These are phyloP conservation scores for Pluteus cervinus DNA, from an alignment of 768 basidiomycete genomes.

Conservation along the genomic window DNA sequence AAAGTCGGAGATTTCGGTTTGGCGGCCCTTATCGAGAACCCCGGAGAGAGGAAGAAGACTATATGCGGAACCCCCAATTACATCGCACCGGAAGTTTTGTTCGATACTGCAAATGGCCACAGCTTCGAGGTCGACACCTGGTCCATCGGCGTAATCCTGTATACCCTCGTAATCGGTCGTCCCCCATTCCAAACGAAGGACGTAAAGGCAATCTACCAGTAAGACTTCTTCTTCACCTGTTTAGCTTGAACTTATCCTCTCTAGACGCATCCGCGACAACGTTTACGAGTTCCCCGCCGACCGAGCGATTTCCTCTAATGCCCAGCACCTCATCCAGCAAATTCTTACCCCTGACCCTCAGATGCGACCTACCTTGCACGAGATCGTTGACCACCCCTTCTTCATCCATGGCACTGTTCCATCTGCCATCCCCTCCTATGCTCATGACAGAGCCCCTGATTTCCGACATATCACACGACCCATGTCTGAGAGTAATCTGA, in stretches of 20 bases:
- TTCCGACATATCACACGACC: constrained; percentile 61
- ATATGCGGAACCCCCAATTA: constrained; percentile 99
- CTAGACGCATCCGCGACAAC: constrained; percentile 87
- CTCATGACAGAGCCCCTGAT: constrained; percentile 70
- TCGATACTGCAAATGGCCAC: constrained; percentile 93
- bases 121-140: constrained; percentile 98
- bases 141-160: constrained; percentile 96
- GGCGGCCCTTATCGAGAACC: constrained; percentile 93
- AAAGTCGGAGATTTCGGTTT: constrained; percentile 98
- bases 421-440: constrained; percentile 70
- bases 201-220: constrained; percentile 95
- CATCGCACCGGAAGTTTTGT: constrained; percentile 95
- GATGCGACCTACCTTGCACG: constrained; percentile 74
- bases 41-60: constrained; percentile 97
- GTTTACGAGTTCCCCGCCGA: constrained; percentile 89
- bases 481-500: constrained; percentile 65
- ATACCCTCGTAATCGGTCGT: constrained; percentile 90
- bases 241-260: constrained; percentile 3
- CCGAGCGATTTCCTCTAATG: constrained; percentile 61
- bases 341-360: constrained; percentile 85
- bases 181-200: constrained; percentile 99
- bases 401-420: constrained; percentile 82
- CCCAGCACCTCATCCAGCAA: constrained; percentile 69
- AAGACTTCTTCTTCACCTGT: constrained; percentile 16
- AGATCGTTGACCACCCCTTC: constrained; percentile 81